Conservation (phyloP, 306 rosid species). For the Vigna reflexopilosa region DNA sequence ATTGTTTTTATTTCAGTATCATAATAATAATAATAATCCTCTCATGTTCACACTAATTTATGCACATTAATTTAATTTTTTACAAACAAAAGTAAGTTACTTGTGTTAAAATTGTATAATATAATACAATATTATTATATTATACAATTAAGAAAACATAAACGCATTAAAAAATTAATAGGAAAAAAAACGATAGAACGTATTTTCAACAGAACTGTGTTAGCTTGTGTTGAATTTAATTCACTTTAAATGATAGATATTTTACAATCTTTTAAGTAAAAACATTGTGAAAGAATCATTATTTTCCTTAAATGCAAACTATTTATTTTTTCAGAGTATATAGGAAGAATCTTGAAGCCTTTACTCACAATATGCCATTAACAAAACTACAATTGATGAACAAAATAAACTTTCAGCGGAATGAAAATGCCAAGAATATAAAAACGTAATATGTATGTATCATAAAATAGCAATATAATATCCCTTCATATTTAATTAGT, state of each 20-base stretch:
- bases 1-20: not conserved
- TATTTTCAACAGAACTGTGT: not conserved
- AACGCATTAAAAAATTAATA: no score
- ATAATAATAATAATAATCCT: not conserved
- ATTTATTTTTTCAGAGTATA: not conserved
- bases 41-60: not conserved
- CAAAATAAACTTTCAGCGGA: not conserved
- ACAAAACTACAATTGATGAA: not conserved
- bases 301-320: not conserved
- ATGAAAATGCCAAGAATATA: not conserved
- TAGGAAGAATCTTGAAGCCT: conserved; percentile 1
- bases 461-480: not conserved
- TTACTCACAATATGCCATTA: conserved; percentile 1
- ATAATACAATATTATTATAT: no score
- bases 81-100: not conserved
- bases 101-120: not conserved
- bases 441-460: not conserved
- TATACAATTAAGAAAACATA: no score
- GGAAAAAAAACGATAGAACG: no score
- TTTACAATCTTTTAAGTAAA: not conserved
- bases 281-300: not conserved
- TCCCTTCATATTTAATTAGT: not conserved
- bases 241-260: not conserved
- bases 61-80: not conserved
- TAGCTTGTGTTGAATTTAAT: not conserved